phyloP scores from a whole-genome alignment of 805 yeast species.

The Lipomyces orientalis region DNA sequence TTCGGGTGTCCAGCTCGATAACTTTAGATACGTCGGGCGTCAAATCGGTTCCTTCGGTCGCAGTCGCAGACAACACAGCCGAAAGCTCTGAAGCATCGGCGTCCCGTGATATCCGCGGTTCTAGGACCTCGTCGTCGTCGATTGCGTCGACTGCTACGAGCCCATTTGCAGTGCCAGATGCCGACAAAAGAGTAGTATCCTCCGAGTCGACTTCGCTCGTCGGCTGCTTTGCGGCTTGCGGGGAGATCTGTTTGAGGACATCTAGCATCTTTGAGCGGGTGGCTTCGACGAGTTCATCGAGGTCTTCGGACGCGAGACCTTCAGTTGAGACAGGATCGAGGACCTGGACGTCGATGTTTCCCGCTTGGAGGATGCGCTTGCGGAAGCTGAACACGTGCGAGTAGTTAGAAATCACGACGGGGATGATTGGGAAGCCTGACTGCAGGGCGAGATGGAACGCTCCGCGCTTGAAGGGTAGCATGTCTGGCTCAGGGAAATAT shows the following conservation, averaged over 20 bases:
- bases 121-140: not conserved
- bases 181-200: not conserved
- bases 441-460: conserved; percentile 97
- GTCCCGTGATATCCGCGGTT: conserved; percentile 15
- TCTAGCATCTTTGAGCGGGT: conserved; percentile 64
- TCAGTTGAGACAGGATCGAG: conserved; percentile 79
- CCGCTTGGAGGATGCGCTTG: conserved; percentile 69
- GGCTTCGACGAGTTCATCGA: conserved; percentile 61
- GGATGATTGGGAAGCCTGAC: conserved; percentile 87
- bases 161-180: not conserved
- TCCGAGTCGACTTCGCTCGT: not conserved
- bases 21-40: conserved; percentile 11
- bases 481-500: conserved; percentile 64
- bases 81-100: conserved; percentile 9
- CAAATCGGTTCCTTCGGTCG: not conserved
- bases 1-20: conserved; percentile 11
- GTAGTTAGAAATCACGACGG: conserved; percentile 86
- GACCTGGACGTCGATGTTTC: conserved; percentile 67
- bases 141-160: not conserved
- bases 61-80: conserved; percentile 7
- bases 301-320: conserved; percentile 72
- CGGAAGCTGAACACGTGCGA: conserved; percentile 70
- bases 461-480: conserved; percentile 94
- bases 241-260: conserved; percentile 32
- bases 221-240: conserved; percentile 1